Evolutionary conservation across 106 monocot species (phyloP), one percentile per base, ranked within the genome.

Genomic region (Dendrobium nobile): DNA sequence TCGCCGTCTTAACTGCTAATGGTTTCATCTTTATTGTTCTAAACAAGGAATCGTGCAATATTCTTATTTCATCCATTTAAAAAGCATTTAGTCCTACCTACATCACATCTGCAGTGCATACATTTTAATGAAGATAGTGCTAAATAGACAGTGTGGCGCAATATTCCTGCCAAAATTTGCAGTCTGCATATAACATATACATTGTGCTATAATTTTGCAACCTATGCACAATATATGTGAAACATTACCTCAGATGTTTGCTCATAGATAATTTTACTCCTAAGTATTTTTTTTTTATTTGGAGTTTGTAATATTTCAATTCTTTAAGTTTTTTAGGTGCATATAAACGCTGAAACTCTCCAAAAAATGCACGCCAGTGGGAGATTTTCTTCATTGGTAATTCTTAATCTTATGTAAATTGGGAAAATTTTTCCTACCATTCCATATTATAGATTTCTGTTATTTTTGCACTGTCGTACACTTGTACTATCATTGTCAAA

Each of bases 311-410:
- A 59, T 78, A 27, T 67, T 75, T 42, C 18, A 75, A 15, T 18
- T 75, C 18, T 75, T 18, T 59, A n/a, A 20, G 15, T 59, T 59
- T n/a, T 20, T n/a, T 79, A 91, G 91, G 88, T 88, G 47, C 79
- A 80, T 47, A 11, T 91, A 78, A 80, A 88, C 82, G 91, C 88
- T 78, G 84, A 84, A 78, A 45, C 75, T 78, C 82, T 91, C 58
- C 73, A 73, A 51, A 58, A 80, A 81, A 68, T 80, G 59, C 48
- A 37, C 72, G 78, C 74, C 64, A 70, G 20, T 72, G 80, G 28
- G 77, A 79, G 73, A 27, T 78, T 79, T 65, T 68, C 77, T 65
- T 65, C 84, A 81, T 78, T 82, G 91, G 91, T 91, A 91, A 77
- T 73, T 85, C 2, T 47, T 47, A 9, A 47, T 7, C 47, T 9